A percentile compares a stretch with the other conserved stretches of the same genome.
Evolutionary conservation across 2,329 filamentous ascomycete species (phyloP).

Genomic region (Tolypocladium album): DNA sequence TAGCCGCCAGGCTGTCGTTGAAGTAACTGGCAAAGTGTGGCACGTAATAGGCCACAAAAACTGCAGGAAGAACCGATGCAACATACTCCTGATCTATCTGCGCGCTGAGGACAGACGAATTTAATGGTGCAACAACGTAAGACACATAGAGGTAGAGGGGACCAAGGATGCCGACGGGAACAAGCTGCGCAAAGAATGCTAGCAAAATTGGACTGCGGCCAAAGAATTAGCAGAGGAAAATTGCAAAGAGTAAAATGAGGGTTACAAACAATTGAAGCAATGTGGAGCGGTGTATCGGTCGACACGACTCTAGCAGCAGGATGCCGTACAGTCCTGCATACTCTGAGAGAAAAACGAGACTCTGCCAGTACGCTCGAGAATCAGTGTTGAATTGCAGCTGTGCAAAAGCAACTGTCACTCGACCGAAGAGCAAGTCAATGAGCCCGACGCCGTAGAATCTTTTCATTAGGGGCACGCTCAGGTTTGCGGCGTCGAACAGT

Average conservation of each 20-base stretch:
- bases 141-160: not conserved
- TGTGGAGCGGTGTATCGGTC: not conserved
- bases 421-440: not conserved
- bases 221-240: not conserved
- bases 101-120: not conserved
- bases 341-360: not conserved
- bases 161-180: not conserved
- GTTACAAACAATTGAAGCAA: not conserved
- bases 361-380: not conserved
- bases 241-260: not conserved
- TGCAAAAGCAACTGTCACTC: not conserved
- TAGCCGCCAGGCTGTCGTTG: not conserved
- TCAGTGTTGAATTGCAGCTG: not conserved
- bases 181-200: not conserved
- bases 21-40: not conserved
- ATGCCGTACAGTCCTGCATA: not conserved
- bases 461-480: not conserved
- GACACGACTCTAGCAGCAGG: not conserved
- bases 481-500: not conserved
- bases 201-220: not conserved
- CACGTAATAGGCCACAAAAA: not conserved
- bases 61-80: not conserved
- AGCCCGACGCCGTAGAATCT: not conserved
- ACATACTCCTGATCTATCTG: not conserved
- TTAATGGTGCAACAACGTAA: not conserved